phyloP scores from a whole-genome alignment of 768 basidiomycete species.

The Suillus sp. region DNA sequence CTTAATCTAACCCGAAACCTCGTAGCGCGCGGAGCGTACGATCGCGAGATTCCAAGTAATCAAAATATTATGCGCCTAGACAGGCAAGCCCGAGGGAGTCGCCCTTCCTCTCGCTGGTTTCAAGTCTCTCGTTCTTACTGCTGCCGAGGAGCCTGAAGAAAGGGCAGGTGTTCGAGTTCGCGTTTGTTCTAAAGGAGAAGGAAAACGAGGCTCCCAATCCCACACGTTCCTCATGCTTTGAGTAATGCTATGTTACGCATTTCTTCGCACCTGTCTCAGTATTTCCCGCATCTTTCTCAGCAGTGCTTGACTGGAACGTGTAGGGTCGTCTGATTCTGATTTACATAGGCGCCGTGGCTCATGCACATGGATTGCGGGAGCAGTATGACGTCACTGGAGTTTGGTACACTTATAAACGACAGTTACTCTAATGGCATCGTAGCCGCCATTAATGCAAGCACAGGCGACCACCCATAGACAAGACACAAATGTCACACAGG shows the following conservation, averaged over 20 bases:
- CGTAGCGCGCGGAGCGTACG: background rate
- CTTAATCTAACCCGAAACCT: background rate
- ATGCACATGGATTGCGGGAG: background rate
- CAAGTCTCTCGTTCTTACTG: background rate
- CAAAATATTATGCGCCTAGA: background rate
- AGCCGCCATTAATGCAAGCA: background rate
- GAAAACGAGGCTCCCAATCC: background rate
- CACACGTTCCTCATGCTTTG: background rate
- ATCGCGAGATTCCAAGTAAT: background rate
- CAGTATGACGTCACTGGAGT: slow-evolving; percentile 6
- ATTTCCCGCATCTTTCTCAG: slow-evolving; percentile 16
- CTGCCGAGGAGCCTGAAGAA: background rate
- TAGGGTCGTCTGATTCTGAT: too few species aligned
- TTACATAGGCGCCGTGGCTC: too few species aligned
- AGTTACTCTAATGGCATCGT: background rate
- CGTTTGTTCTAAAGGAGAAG: background rate
- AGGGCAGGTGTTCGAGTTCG: background rate
- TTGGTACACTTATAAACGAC: background rate
- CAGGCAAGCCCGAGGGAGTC: background rate
- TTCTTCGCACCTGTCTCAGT: slow-evolving; percentile 26
- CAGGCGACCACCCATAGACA: background rate
- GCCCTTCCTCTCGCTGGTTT: background rate
- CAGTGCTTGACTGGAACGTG: background rate
- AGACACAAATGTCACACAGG: slow-evolving; percentile 20
- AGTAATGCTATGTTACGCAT: slow-evolving; percentile 25